Conservation (phyloP, 148 eudicot species). For the Rhododendron mucronatum region DNA sequence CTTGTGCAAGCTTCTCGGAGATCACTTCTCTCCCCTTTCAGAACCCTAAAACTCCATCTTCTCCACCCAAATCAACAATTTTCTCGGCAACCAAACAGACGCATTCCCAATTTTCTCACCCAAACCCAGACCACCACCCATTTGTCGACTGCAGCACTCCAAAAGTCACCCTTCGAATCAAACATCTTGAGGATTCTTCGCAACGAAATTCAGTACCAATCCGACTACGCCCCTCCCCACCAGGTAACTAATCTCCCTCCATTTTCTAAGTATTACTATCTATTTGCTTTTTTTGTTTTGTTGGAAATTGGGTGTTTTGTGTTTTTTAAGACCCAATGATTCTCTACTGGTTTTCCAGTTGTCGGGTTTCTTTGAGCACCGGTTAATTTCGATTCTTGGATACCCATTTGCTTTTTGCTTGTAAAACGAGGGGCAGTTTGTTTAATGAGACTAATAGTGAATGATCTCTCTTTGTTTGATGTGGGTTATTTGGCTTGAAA, state of each 20-base stretch:
- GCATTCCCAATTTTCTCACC: not conserved
- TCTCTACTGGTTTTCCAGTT: not conserved
- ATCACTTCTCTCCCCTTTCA: not conserved
- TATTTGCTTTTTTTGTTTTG: not conserved
- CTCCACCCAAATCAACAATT: not conserved
- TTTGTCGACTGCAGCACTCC: not conserved
- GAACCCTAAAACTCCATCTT: not conserved
- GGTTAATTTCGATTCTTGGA: not conserved
- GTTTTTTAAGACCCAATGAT: not conserved
- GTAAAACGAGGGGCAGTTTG: not conserved
- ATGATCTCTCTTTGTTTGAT: no score
- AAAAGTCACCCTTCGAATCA: conserved; percentile 15
- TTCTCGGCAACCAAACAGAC: not conserved
- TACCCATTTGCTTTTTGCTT: not conserved
- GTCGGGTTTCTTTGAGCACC: not conserved
- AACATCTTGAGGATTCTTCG: conserved; percentile 21
- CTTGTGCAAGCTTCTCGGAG: not conserved
- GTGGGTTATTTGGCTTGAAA: no score
- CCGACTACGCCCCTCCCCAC: conserved; percentile 30
- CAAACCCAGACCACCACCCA: not conserved
- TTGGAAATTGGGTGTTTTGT: not conserved
- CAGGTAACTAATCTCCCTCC: conserved; percentile 10
- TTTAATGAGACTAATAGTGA: not conserved
- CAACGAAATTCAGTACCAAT: conserved; percentile 21
- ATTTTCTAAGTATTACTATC: not conserved